Base-by-base conservation (phyloP, 2,329 filamentous ascomycete genomes). In the Simplicillium aogashimaense region DNA sequence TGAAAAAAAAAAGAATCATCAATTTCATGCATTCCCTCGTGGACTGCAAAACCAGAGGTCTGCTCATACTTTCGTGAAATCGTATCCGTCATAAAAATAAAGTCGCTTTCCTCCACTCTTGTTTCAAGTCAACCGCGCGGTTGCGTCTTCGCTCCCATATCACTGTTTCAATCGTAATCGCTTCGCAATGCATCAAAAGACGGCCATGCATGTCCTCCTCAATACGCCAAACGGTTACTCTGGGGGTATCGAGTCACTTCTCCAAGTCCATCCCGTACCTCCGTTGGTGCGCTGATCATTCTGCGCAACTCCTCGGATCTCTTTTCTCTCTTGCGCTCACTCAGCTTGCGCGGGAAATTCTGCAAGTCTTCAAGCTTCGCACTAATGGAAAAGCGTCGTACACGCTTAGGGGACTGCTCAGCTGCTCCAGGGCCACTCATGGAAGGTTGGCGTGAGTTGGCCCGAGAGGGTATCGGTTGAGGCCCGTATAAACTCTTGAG, bases 211-310 rank as follows among this genome's bases (percentile, higher is more conserved):
- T 15, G 4, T 16, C 12, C 15, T 16, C 12, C 15, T 36, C 14
- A 36, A 37, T 29, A 28, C 48, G 47, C 39, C 48, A 46, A 13
- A 43, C 40, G 11, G 48, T 49, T 32, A 59, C 65, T 29, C 64
- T 25, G 20, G 20, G 20, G 20, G 30, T 32, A 60, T 37, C 69
- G 62, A 35, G 78, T 69, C 36, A 78, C 67, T 25, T 78, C 74
- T 12, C 67, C 72, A 3, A 78, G 70, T 3, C 74, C 73, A 46
- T 78, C 74, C 18, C 74, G 61, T 15, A 78, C 73, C 50, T 76
- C 72, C 17, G 60, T 66, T 0, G 78, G 78, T 5, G 65, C 69
- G 44, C 75, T 78, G 35, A 82, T 82, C 55, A 69, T 79, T 47
- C 70, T 62, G 7, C 77, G 66, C 39, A 82, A 61, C 50, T 76